A percentile compares a stretch with the other conserved stretches of the same genome.
Conservation (phyloP, 495 filamentous ascomycete genomes). For the Penicillium herquei region DNA sequence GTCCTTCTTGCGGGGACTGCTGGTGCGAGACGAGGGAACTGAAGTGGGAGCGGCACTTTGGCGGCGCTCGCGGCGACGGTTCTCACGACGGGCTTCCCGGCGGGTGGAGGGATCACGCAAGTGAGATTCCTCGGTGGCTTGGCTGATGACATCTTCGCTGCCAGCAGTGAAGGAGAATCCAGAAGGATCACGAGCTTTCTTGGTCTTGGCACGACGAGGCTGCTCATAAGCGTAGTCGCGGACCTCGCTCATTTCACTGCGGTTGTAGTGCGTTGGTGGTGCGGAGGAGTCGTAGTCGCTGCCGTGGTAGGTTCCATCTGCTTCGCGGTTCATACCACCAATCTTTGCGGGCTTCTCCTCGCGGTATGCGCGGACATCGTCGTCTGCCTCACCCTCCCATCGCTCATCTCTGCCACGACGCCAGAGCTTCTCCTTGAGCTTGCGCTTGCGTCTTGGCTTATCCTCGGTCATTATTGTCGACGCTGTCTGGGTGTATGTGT, state of each 20-base stretch:
- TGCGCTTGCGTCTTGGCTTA: too few relatives aligned
- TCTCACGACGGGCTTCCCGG: conserved; percentile 32
- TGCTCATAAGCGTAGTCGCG: conserved; percentile 45
- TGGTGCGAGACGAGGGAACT: conserved; percentile 35
- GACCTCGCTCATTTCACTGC: conserved; percentile 52
- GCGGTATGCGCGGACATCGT: conserved; percentile 76
- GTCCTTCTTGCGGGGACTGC: conserved; percentile 39
- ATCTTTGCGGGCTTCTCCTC: conserved; percentile 81
- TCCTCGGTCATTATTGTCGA: conserved; percentile 36
- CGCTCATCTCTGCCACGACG: conserved; percentile 40
- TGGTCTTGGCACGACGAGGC: conserved; percentile 13
- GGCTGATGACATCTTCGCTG: conserved; percentile 52
- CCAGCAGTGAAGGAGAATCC: conserved; percentile 51
- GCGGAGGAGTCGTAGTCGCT: conserved; percentile 54
- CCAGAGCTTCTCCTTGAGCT: conserved; percentile 31
- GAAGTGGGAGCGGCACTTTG: conserved; percentile 11
- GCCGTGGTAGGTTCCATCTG: conserved; percentile 72
- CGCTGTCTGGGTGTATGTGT: conserved; percentile 36
- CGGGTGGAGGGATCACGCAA: conserved; percentile 37
- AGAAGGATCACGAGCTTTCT: conserved; percentile 31
- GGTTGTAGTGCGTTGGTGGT: conserved; percentile 47
- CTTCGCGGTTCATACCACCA: conserved; percentile 76
- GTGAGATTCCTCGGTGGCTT: conserved; percentile 51
- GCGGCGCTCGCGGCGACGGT: conserved; percentile 11
- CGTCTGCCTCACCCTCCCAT: conserved; percentile 61